Conservation (phyloP, 257 asterid species). For the Fraxinus pennsylvanica region DNA sequence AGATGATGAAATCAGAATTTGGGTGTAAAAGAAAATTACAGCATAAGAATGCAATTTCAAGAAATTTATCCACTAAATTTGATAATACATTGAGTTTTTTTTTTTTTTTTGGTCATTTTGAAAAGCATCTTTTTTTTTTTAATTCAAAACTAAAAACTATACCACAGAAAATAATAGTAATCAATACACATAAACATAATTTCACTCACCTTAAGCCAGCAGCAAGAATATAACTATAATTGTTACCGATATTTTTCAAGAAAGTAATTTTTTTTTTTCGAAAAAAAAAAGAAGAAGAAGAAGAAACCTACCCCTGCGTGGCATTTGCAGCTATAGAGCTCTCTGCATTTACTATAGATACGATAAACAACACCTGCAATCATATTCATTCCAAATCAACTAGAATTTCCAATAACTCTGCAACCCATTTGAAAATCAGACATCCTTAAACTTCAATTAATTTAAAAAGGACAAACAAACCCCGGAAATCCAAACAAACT, state of each 20-base stretch:
- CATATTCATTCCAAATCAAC: conserved; percentile 18
- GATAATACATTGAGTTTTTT: neutral
- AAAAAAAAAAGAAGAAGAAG: neutral
- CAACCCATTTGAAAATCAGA: neutral
- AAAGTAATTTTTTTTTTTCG: neutral
- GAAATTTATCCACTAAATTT: neutral
- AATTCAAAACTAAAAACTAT: no score
- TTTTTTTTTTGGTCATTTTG: no score
- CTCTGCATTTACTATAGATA: conserved; percentile 42
- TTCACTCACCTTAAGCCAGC: neutral
- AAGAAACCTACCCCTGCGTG: conserved; percentile 43
- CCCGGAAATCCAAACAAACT: conserved; percentile 4
- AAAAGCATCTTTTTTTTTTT: no score
- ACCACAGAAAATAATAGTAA: neutral
- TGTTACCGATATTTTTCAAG: neutral
- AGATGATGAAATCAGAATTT: neutral
- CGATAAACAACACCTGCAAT: conserved; percentile 47
- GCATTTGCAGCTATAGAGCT: conserved; percentile 39
- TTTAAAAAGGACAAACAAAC: neutral
- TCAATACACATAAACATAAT: conserved; percentile 14
- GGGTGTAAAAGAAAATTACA: neutral
- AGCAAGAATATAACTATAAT: neutral
- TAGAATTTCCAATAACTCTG: conserved; percentile 5
- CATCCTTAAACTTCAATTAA: neutral
- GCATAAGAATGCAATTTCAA: neutral